A percentile compares a stretch with the other conserved stretches of the same genome.
Evolutionary conservation across 768 basidiomycete genomes (phyloP).

Genomic region (Scleroderma bovista): DNA sequence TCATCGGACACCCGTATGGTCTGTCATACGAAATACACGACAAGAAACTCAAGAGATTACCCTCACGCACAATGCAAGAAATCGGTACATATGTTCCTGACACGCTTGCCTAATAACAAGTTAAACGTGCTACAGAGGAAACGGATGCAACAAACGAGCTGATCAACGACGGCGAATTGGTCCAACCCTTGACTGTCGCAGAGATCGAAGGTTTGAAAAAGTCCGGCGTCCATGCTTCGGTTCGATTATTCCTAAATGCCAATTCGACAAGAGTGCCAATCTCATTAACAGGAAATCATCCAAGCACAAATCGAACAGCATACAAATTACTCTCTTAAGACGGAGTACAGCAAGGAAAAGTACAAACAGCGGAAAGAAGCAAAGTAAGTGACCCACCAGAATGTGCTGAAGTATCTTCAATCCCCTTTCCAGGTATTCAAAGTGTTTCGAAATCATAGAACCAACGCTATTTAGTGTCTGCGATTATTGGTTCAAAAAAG

Average conservation of each 20-base stretch:
- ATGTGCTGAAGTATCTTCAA: neutral
- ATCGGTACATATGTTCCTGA: slow-evolving; percentile 54
- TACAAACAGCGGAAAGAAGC: slow-evolving; percentile 96
- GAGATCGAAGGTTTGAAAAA: slow-evolving; percentile 84
- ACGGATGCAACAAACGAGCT: slow-evolving; percentile 96
- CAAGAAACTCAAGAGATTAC: slow-evolving; percentile 59
- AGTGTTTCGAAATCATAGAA: slow-evolving; percentile 80
- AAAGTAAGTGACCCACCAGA: slow-evolving; percentile 53
- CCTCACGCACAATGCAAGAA: slow-evolving; percentile 66
- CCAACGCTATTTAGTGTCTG: slow-evolving; percentile 85
- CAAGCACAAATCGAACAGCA: slow-evolving; percentile 91
- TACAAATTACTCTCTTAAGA: slow-evolving; percentile 88
- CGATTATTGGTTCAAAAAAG: slow-evolving; percentile 84
- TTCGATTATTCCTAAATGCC: slow-evolving; percentile 29
- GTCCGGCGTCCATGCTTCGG: slow-evolving; percentile 74
- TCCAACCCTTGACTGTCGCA: slow-evolving; percentile 75
- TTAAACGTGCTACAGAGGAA: slow-evolving; percentile 57
- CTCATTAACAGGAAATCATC: slow-evolving; percentile 77
- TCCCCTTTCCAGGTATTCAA: slow-evolving; percentile 61
- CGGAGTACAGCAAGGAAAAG: slow-evolving; percentile 98
- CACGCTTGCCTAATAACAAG: neutral
- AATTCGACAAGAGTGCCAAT: slow-evolving; percentile 5
- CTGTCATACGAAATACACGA: slow-evolving; percentile 81
- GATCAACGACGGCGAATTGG: slow-evolving; percentile 81
- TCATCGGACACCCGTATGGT: slow-evolving; percentile 82